These are phyloP conservation scores for Populus hybrid DNA, from an alignment of 441 rosid genomes.

Conservation along the genomic window DNA sequence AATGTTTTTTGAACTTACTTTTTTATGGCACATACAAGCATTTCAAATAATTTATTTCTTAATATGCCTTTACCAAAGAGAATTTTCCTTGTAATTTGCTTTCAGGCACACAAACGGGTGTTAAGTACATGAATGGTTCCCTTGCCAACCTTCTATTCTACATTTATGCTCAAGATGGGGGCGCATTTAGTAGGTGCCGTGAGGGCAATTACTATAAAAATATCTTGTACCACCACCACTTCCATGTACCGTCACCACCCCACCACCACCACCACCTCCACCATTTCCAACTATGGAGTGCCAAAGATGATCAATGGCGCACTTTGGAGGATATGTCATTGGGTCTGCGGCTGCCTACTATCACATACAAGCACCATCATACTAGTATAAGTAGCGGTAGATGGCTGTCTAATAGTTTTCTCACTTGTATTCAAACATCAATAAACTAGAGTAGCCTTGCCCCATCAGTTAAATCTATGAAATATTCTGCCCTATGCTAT, in stretches of 20 bases:
- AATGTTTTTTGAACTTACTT: too few species aligned
- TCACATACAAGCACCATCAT: neutral
- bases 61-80: neutral
- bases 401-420: neutral
- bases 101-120: neutral
- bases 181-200: neutral
- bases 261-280: neutral
- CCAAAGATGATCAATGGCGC: neutral
- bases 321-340: neutral
- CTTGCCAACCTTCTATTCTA: neutral
- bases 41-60: neutral
- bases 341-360: neutral
- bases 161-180: neutral
- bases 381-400: neutral
- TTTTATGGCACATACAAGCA: too few species aligned
- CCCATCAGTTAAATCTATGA: slow-evolving; percentile 12
- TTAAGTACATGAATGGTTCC: neutral
- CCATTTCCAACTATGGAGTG: neutral
- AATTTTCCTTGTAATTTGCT: neutral
- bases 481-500: neutral
- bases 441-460: neutral
- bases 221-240: neutral
- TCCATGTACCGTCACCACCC: neutral
- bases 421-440: neutral
- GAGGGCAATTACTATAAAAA: neutral